phyloP scores from a whole-genome alignment of 1,139 yeast genomes.

The Blastobotrys aristatus region DNA sequence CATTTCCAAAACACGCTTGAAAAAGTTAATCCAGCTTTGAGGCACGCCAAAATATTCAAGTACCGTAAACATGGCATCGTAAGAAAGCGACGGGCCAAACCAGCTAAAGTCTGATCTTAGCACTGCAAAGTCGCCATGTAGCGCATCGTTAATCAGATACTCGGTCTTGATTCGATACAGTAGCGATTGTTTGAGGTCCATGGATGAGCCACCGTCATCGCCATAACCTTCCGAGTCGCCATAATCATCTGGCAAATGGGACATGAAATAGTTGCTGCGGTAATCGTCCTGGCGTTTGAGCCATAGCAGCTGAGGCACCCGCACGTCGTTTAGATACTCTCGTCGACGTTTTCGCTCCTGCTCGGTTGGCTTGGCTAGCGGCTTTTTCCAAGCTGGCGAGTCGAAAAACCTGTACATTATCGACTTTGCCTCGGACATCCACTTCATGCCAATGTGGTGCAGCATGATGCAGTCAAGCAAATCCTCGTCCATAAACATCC shows the following conservation, averaged over 20 bases:
- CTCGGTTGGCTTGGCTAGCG: constrained; percentile 3
- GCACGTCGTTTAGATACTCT: not conserved
- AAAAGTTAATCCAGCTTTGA: constrained; percentile 18
- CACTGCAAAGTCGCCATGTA: constrained; percentile 17
- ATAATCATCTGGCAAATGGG: constrained; percentile 7
- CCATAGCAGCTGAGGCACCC: not conserved
- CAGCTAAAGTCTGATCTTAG: constrained; percentile 20
- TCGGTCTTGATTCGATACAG: constrained; percentile 14
- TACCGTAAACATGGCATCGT: constrained; percentile 16
- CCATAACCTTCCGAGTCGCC: constrained; percentile 8
- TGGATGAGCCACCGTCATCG: not conserved
- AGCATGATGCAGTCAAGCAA: constrained; percentile 18
- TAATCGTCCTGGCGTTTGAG: constrained; percentile 1
- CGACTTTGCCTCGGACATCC: constrained; percentile 9
- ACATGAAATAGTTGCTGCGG: not conserved
- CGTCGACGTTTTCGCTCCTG: constrained; percentile 2
- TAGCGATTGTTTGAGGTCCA: constrained; percentile 12
- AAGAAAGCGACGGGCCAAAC: constrained; percentile 22
- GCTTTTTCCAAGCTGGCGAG: constrained; percentile 10
- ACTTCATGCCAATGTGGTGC: constrained; percentile 16
- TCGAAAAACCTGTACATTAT: constrained; percentile 1
- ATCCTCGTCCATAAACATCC: constrained; percentile 20
- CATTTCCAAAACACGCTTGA: constrained; percentile 14
- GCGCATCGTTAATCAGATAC: constrained; percentile 11
- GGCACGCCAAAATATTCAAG: constrained; percentile 19